Evolutionary conservation across 768 basidiomycete genomes (phyloP), one percentile per base, ranked within the genome.

Genomic region (Mycena chlorophos): DNA sequence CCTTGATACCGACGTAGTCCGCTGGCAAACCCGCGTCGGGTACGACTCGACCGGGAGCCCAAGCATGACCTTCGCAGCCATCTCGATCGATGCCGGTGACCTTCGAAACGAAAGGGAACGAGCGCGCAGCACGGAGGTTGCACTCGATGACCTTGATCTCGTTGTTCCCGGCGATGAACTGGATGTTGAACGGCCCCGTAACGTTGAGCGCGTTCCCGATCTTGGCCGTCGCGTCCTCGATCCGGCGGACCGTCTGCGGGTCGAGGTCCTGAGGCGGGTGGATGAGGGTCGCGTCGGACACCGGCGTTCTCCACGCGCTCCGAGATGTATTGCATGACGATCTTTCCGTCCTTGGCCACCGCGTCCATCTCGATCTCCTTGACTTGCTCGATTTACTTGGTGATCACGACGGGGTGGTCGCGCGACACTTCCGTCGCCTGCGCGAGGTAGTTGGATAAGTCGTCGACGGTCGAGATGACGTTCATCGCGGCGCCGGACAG

Each of bases 351-450:
- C n/a, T n/a, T 91, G 30, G 96, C 97, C 34, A 99, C 86, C 19
- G 96, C 96, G 67, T 99, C 96, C 94, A 99, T 98, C 78, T 99
- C 97, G 63, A 99, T 99, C 75, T 99, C 97, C 79, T 99, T 98
- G 29, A 97, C 96, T 70, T 97, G 92, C 70, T 98, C 96, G 70
- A 99, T 97, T 76, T 97, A 99, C 73, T 99, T 99, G 61, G 92
- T 89, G 73, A 98, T 98, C 64, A 99, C 96, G 60, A 97, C 95
- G 1, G 96, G 96, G 66, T 97, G 91, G n/a, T n/a, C n/a, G n/a
- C n/a, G n/a, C n/a, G n/a, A n/a, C n/a, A n/a, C n/a, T n/a, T n/a
- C n/a, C n/a, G 28, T 89, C n/a, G 96, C 96, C 73, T 94, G 94
- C 1, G 88, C 89, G 56, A 99, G 81, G 70, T 98, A 99, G 69